These are phyloP conservation scores for Dichomitus squalens DNA, from an alignment of 1,284 basidiomycete species.

Conservation along the genomic window DNA sequence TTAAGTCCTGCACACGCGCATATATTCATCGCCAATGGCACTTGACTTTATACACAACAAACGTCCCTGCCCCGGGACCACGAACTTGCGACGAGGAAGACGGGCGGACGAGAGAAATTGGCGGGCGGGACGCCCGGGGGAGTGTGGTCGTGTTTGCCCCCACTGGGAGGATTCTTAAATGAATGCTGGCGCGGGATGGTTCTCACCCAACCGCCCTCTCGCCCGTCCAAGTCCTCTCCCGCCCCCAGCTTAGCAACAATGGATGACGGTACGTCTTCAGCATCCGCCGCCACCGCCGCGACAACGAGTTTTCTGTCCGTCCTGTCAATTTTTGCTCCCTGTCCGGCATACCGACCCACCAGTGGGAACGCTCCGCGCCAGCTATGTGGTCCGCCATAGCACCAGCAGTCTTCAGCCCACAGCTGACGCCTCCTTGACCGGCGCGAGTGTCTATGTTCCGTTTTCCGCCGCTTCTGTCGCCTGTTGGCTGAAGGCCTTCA, in stretches of 20 bases:
- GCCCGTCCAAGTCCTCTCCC: constrained; percentile 20
- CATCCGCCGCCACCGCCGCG: constrained; percentile 56
- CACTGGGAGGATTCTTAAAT: constrained; percentile 18
- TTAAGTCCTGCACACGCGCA: neutral
- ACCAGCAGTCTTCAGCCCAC: constrained; percentile 28
- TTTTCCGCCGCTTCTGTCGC: constrained; percentile 22
- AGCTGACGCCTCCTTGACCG: constrained; percentile 22
- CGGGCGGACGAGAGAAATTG: neutral
- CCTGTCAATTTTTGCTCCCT: constrained; percentile 33
- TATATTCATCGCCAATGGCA: neutral
- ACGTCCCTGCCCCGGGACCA: neutral
- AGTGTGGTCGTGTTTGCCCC: constrained; percentile 36
- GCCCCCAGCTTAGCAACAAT: constrained; percentile 45
- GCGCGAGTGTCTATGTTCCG: constrained; percentile 6
- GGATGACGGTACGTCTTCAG: constrained; percentile 84
- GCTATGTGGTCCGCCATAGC: constrained; percentile 16
- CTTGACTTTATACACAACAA: neutral
- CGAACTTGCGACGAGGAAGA: neutral
- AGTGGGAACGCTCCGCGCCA: constrained; percentile 17
- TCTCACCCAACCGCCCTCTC: constrained; percentile 20
- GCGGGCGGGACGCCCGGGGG: constrained; percentile 12
- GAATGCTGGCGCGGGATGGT: constrained; percentile 9
- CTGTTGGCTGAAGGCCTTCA: constrained; percentile 37
- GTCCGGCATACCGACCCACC: constrained; percentile 36
- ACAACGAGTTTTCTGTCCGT: constrained; percentile 33